Evolutionary conservation across 1,139 yeast genomes (phyloP), one percentile per base, ranked within the genome.

Genomic region (Saccharomycopsis hybrid): DNA sequence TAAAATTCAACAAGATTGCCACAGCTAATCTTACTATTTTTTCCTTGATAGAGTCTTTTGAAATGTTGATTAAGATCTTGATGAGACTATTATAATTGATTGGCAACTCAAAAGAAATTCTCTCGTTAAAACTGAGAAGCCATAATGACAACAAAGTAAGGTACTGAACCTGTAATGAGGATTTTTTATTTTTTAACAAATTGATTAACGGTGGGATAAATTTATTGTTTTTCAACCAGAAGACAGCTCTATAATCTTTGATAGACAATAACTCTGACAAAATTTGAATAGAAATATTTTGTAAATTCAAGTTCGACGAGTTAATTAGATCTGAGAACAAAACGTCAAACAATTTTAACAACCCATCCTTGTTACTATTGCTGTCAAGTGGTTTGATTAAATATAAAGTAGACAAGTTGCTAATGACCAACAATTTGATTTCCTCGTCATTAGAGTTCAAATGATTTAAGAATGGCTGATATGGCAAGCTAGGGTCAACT

Each of bases 41-140:
- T 68, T 90, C 95, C 71, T 92, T 92, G 59, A 92, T 86, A 1
- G 96, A 87, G 54, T 81, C 80, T 63, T 84, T 85, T 50, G 85
- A 76, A 51, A 87, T 70, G 51, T 78, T 82, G 27, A 92, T 77
- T 55, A 80, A 68, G 47, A 79, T 77, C 28, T 76, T 61, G 48
- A 74, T 62, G 46, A 72, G 74, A 44, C 66, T 59, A 48, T 65
- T 55, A 56, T 71, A 73, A 49, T 62, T 60, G 39, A 65, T 60
- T 44, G 81, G 72, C 52, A 88, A 66, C 35, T 73, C 73, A 52
- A 66, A 62, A 50, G 84, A 77, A 43, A 85, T 77, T 43, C 68
- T 63, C 9, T 69, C 65, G 62, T 78, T 85, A 67, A 90, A 92
- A 2, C 96, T 80, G 56, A 89, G 72, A 44, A 89, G 73, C 98